phyloP scores from a whole-genome alignment of 208 protist species.

The Wallacemonas sp. region DNA sequence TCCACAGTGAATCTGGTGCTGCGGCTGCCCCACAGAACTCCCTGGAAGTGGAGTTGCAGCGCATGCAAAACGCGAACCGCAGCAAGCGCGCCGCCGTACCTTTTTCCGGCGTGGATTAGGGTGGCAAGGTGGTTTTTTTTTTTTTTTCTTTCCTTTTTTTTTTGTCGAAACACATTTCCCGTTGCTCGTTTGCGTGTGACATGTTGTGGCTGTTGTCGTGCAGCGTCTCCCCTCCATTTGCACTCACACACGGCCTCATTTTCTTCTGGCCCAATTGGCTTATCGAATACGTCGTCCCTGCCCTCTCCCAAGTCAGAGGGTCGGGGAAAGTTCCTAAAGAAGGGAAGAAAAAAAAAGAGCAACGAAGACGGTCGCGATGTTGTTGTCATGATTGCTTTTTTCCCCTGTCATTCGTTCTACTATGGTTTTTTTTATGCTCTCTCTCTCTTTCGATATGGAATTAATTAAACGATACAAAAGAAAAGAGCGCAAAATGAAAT shows the following conservation, averaged over 20 bases:
- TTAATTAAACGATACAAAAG: too few species aligned
- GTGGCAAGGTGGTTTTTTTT: not conserved
- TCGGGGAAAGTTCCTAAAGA: not conserved
- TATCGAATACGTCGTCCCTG: too few species aligned
- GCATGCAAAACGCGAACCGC: constrained; percentile 33
- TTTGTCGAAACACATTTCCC: constrained; percentile 8
- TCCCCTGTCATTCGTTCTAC: too few species aligned
- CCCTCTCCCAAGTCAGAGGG: too few species aligned
- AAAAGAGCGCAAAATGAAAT: too few species aligned
- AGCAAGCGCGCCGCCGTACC: constrained; percentile 29
- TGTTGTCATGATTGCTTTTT: not conserved
- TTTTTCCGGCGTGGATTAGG: not conserved
- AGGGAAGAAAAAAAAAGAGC: not conserved
- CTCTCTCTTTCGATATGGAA: too few species aligned
- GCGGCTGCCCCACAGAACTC: constrained; percentile 22
- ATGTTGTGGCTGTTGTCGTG: too few species aligned
- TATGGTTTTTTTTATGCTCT: too few species aligned
- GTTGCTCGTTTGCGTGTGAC: not conserved
- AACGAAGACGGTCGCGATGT: not conserved
- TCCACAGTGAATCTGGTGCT: not conserved
- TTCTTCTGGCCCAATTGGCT: too few species aligned
- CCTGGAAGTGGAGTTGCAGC: constrained; percentile 31
- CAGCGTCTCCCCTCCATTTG: too few species aligned
- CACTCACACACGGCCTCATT: too few species aligned
- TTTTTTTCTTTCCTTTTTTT: constrained; percentile 14